Percentiles rank a stretch among this genome's conserved stretches.
Conservation (phyloP, 257 asterid species). For the Solanum chilense region DNA sequence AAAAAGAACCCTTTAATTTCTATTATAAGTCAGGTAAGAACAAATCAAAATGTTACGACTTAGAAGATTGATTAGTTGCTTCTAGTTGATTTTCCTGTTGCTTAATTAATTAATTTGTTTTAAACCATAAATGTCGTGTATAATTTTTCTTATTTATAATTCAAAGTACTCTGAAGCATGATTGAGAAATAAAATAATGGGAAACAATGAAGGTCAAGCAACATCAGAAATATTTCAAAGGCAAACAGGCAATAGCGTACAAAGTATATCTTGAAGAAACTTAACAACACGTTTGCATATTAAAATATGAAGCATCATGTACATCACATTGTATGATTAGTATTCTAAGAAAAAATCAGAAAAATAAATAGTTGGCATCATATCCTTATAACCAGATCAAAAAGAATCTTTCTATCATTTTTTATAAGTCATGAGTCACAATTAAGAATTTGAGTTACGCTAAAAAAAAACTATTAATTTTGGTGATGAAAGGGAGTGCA, state of each 20-base stretch:
- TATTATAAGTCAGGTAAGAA: not conserved
- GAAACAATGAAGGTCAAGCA: not conserved
- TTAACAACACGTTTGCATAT: not conserved
- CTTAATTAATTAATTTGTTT: not conserved
- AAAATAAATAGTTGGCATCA: not conserved
- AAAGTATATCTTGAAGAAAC: not conserved
- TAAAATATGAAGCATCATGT: not conserved
- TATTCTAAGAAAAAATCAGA: not conserved
- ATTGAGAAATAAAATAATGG: not conserved
- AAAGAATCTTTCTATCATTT: not conserved
- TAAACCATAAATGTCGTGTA: not conserved
- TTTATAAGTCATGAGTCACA: too few relatives aligned
- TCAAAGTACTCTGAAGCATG: not conserved
- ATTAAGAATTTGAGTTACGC: not conserved
- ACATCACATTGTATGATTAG: not conserved
- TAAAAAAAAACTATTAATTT: too few relatives aligned
- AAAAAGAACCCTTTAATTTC: not conserved
- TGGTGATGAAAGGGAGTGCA: not conserved
- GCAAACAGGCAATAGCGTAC: not conserved
- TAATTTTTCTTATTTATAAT: not conserved
- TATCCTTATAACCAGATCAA: not conserved
- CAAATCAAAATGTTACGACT: not conserved
- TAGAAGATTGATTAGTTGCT: not conserved
- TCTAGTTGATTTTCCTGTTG: not conserved
- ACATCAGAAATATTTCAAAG: not conserved